Conservation (phyloP, 169 alveolate genomes). For the Plasmodium knowlesi region DNA sequence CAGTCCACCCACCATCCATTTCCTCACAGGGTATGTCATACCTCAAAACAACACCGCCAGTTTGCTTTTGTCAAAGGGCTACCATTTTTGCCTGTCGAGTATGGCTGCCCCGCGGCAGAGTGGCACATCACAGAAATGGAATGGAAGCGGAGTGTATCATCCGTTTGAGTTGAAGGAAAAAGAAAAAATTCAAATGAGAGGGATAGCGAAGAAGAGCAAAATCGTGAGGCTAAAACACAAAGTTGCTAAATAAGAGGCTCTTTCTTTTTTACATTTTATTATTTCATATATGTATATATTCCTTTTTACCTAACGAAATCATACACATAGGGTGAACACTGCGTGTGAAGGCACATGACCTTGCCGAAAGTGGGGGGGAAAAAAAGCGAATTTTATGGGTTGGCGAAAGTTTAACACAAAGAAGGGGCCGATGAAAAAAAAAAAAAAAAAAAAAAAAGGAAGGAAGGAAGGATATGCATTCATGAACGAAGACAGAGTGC, state of each 20-base stretch:
- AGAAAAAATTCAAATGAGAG: background rate
- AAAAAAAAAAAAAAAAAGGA: too few relatives aligned
- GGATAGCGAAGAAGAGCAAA: background rate
- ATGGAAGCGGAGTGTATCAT: background rate
- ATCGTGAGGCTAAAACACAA: background rate
- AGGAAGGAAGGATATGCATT: background rate
- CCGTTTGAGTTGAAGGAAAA: background rate
- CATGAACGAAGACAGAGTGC: background rate
- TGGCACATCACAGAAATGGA: background rate
- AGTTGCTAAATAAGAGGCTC: background rate
- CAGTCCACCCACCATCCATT: background rate
- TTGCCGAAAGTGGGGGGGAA: background rate
- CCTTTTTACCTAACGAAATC: background rate
- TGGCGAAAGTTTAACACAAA: background rate
- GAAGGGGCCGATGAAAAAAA: background rate
- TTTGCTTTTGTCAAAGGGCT: background rate
- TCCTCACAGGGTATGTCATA: background rate
- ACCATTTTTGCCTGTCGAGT: background rate
- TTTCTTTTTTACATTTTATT: background rate
- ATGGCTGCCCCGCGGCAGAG: background rate
- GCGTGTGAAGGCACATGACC: background rate
- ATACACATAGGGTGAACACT: background rate
- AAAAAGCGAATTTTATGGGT: background rate
- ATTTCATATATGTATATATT: too few relatives aligned
- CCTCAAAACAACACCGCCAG: background rate